Conservation (phyloP, 352 stramenopile genomes). For the Phytophthora citricola region DNA sequence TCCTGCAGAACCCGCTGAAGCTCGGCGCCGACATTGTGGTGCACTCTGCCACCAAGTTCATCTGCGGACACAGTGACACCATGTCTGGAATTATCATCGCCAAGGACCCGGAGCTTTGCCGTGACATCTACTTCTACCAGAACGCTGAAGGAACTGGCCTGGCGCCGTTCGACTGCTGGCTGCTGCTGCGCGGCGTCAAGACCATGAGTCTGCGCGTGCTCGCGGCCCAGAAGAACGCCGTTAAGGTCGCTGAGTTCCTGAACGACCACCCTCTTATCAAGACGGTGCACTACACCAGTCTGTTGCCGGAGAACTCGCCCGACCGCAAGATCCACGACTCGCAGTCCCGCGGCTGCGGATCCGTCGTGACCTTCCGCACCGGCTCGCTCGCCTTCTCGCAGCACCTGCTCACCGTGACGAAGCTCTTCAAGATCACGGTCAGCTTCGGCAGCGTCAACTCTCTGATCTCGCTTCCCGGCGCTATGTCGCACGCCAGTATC, state of each 20-base stretch:
- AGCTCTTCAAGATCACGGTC: constrained; percentile 95
- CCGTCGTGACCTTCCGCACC: constrained; percentile 92
- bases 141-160: constrained; percentile 91
- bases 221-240: constrained; percentile 89
- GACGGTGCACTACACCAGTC: constrained; percentile 92
- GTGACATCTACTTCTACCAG: constrained; percentile 91
- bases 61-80: constrained; percentile 97
- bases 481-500: constrained; percentile 97
- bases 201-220: constrained; percentile 89
- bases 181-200: constrained; percentile 91
- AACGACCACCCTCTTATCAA: constrained; percentile 83
- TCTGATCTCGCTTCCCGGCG: constrained; percentile 90
- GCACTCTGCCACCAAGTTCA: constrained; percentile 98
- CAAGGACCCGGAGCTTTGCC: constrained; percentile 82
- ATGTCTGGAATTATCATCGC: constrained; percentile 94
- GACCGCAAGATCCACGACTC: constrained; percentile 87
- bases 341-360: constrained; percentile 85
- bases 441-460: constrained; percentile 95
- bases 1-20: constrained; percentile 93
- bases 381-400: constrained; percentile 88
- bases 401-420: constrained; percentile 91
- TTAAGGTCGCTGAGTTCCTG: constrained; percentile 91
- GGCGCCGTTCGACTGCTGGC: constrained; percentile 91
- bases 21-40: constrained; percentile 97
- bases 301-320: constrained; percentile 69